Conservation (phyloP, 1,139 yeast genomes). For the Kazachstania sp. region DNA sequence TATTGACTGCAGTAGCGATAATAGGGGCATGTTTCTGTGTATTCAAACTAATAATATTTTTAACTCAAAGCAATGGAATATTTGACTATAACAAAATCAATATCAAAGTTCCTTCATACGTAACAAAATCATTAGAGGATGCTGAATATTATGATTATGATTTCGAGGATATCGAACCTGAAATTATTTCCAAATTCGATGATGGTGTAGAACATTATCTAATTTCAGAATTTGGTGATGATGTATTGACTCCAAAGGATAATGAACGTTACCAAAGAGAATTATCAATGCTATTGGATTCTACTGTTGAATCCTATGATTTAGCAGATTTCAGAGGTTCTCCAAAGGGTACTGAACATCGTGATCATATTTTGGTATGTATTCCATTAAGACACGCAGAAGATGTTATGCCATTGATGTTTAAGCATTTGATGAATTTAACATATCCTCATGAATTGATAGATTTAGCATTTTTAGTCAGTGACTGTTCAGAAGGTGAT, state of each 20-base stretch:
- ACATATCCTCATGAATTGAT: slow-evolving; percentile 76
- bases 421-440: slow-evolving; percentile 74
- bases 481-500: slow-evolving; percentile 75
- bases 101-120: slow-evolving; percentile 2
- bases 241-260: slow-evolving; percentile 21
- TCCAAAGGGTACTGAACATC: slow-evolving; percentile 44
- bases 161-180: slow-evolving; percentile 29
- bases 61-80: not conserved
- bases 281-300: slow-evolving; percentile 20
- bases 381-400: slow-evolving; percentile 82
- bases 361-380: slow-evolving; percentile 60
- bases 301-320: slow-evolving; percentile 55
- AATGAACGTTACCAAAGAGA: slow-evolving; percentile 21
- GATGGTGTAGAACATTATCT: slow-evolving; percentile 33
- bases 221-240: slow-evolving; percentile 29
- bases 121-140: slow-evolving; percentile 19
- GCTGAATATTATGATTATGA: slow-evolving; percentile 31
- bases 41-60: not conserved
- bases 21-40: not conserved
- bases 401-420: slow-evolving; percentile 69
- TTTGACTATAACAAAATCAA: not conserved
- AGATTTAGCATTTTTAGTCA: slow-evolving; percentile 76
- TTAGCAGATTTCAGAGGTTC: slow-evolving; percentile 50
- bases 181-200: slow-evolving; percentile 30
- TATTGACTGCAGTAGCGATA: not conserved